Evolutionary conservation across 2,329 filamentous ascomycete genomes (phyloP), one percentile per base, ranked within the genome.

Genomic region (Rasamsonia emersonii): DNA sequence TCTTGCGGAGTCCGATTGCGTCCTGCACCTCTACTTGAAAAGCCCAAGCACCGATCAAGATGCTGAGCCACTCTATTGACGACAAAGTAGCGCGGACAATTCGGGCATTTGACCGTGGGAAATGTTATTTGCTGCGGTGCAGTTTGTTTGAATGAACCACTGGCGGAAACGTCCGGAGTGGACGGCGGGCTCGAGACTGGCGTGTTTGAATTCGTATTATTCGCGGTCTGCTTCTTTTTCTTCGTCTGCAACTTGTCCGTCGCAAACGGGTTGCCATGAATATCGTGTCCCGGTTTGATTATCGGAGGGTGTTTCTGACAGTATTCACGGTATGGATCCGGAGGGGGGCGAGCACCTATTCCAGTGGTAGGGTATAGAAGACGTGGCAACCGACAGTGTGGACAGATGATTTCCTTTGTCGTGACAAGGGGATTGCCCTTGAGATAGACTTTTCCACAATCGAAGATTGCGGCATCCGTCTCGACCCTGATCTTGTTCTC

Each of bases 31-130:
- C 73, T 58, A 2, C 73, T 73, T 13, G 64, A 68, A 17, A 75
- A 64, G 15, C 72, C 72, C 42, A 78, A 59, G 41, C 73, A 78
- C 39, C 75, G 71, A 42, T 77, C 73, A 33, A 77, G 47, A 47
- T 78, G 73, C 46, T 75, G 71, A 10, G 73, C 72, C 31, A 77
- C 73, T 28, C 73, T 63, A 16, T 70, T 76, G 42, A 76, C 74
- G 36, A 75, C 67, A 43, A 77, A 58, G 49, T 73, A 75, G 18
- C 74, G 65, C 41, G 75, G 75, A 47, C 73, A 78, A 41, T 69
- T 70, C 7, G 72, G 73, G 50, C 73, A 78, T 41, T 64, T 64
- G 25, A 59, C 58, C 3, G 59, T 62, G 13, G 61, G 61, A n/a
- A 62, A 55, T 6, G 48, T 49, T n/a, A 51, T 37, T 33, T 50